Base-by-base conservation (phyloP, 306 rosid genomes). In the Crotalaria pallida region DNA sequence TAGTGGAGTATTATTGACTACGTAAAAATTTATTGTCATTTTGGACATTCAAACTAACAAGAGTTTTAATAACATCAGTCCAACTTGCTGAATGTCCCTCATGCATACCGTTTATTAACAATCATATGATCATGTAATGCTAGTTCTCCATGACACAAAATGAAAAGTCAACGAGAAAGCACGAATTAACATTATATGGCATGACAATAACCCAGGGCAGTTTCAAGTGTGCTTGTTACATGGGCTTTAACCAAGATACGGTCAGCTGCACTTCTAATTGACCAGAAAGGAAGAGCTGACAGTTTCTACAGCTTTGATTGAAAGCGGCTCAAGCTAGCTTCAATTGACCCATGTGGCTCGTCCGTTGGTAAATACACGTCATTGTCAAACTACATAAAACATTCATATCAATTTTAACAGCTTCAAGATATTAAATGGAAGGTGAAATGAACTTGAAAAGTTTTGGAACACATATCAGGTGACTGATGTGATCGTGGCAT, bases 361-460 rank as follows among this genome's bases (percentile, higher is more conserved):
- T 89, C 95, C 45, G 95, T 94, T 45, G 99, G 99, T 16, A 91
- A 82, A 69, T 87, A 94, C 33, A 94, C 99, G 78, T 94, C 99
- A 53, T 94, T 88, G 15, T 82, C 87, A 72, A 94, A 94, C 97
- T 94, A 88, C 87, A 72, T 48, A 74, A 67, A 67, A 21, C 38
- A 40, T 52, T 16, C 67, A 21, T 53, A 24, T 23, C 40, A 67
- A n/a, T n/a, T 65, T 76, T 26, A 49, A 22, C 27, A 68, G 58
- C 16, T 38, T 44, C 23, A 60, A 50, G 33, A 59, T 67, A 13
- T 29, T 9, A 36, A 76, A 41, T 31, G n/a, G 56, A 50, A 24
- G 43, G 63, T 16, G 10, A 58, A 44, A 12, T 16, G 10, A 58
- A 44, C 7, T 10, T 8, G 9, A 57, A 43, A 24, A 26, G 5